Conservation (phyloP, 2,329 filamentous ascomycete genomes). For the Pyrenophora graminea region DNA sequence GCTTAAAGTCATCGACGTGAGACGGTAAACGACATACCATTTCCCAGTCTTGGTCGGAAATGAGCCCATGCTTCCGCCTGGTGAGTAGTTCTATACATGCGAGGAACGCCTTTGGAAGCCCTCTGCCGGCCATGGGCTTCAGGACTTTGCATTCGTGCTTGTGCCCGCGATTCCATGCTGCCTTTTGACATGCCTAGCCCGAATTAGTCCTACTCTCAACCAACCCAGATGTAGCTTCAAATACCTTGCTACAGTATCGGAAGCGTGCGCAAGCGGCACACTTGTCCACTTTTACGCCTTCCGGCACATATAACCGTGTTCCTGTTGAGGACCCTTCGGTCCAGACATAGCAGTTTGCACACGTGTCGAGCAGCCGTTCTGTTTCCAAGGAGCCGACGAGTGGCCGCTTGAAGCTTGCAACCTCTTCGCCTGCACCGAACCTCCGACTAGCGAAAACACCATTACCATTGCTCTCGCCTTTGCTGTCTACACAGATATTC, state of each 20-base stretch:
- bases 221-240: not conserved
- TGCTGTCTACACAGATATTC: slow-evolving; percentile 24
- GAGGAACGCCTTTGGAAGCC: slow-evolving; percentile 60
- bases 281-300: slow-evolving; percentile 51
- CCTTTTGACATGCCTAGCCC: slow-evolving; percentile 59
- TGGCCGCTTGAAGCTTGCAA: slow-evolving; percentile 57
- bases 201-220: slow-evolving; percentile 5
- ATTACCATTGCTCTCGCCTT: slow-evolving; percentile 48
- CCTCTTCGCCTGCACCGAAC: slow-evolving; percentile 54
- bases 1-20: slow-evolving; percentile 55
- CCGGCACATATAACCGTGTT: slow-evolving; percentile 39
- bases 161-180: slow-evolving; percentile 63
- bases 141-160: slow-evolving; percentile 63
- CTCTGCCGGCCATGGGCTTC: slow-evolving; percentile 46
- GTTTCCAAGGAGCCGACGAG: slow-evolving; percentile 61
- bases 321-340: slow-evolving; percentile 38
- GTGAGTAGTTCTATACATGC: slow-evolving; percentile 60
- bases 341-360: slow-evolving; percentile 61
- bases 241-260: slow-evolving; percentile 64
- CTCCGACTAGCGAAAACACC: slow-evolving; percentile 59
- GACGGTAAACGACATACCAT: slow-evolving; percentile 52
- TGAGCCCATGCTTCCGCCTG: slow-evolving; percentile 46
- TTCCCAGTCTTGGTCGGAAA: slow-evolving; percentile 49
- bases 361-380: slow-evolving; percentile 57
- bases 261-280: slow-evolving; percentile 63